These are phyloP conservation scores for Sarocladium strictum DNA, from an alignment of 2,329 filamentous ascomycete genomes.

Conservation along the genomic window DNA sequence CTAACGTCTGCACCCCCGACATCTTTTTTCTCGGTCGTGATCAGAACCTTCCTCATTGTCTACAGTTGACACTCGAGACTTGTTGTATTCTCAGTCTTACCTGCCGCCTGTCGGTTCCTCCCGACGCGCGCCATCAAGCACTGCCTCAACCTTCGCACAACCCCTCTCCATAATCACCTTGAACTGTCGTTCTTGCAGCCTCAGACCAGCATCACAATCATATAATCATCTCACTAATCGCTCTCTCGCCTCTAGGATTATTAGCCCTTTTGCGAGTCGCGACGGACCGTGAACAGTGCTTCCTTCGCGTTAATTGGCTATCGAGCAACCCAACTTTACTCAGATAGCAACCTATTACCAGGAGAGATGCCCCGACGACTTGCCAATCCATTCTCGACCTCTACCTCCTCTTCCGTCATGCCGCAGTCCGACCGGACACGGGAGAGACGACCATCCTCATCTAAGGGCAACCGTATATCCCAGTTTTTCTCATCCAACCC, in stretches of 20 bases:
- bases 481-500: slow-evolving; percentile 79
- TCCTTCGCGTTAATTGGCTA: not conserved
- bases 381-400: slow-evolving; percentile 49
- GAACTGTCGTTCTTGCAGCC: not conserved
- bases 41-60: not conserved
- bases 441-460: slow-evolving; percentile 54
- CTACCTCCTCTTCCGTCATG: slow-evolving; percentile 33
- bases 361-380: slow-evolving; percentile 55
- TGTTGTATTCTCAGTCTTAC: not conserved
- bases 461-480: slow-evolving; percentile 70
- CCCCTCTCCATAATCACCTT: not conserved
- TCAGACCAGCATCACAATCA: not conserved
- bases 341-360: slow-evolving; percentile 9
- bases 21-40: not conserved
- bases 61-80: not conserved
- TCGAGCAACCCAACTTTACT: not conserved
- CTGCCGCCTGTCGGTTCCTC: slow-evolving; percentile 4
- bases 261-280: not conserved
- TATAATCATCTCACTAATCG: not conserved
- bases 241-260: not conserved
- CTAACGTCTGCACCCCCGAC: not conserved
- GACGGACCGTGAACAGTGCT: not conserved
- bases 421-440: slow-evolving; percentile 41
- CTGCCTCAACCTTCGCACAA: not conserved
- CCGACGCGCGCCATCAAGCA: not conserved